Evolutionary conservation across 2,329 filamentous ascomycete genomes (phyloP).

Genomic region (Aschersonia sp.): DNA sequence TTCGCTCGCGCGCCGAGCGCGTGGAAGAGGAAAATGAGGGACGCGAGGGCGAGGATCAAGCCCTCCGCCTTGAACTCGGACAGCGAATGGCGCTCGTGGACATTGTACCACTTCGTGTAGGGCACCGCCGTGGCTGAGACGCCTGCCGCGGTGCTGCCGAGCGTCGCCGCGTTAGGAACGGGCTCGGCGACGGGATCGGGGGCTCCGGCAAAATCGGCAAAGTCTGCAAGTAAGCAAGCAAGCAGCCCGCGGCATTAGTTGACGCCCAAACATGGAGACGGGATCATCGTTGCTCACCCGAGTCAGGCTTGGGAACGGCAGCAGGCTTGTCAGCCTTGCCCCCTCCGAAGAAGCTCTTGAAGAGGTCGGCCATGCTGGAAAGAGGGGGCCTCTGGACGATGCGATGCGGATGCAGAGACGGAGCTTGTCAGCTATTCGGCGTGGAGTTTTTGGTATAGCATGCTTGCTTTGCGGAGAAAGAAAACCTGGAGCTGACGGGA

Average conservation of each 20-base stretch:
- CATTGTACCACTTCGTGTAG: slow-evolving; percentile 91
- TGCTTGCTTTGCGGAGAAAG: no score
- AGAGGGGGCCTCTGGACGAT: slow-evolving; percentile 5
- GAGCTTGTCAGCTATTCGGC: no score
- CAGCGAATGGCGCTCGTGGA: slow-evolving; percentile 78
- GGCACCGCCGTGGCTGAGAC: slow-evolving; percentile 40
- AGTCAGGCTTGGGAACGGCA: slow-evolving; percentile 36
- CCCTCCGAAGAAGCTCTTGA: slow-evolving; percentile 58
- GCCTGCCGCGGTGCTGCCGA: slow-evolving; percentile 26
- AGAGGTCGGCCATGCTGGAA: slow-evolving; percentile 38
- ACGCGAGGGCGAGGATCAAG: slow-evolving; percentile 61
- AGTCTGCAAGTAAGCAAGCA: slow-evolving; percentile 41
- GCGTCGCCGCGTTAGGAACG: slow-evolving; percentile 29
- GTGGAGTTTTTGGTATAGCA: no score
- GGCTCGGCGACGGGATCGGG: slow-evolving; percentile 48
- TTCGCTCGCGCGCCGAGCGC: slow-evolving; percentile 70
- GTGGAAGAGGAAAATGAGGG: slow-evolving; percentile 64
- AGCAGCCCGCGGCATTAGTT: no score
- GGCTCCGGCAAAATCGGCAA: slow-evolving; percentile 80
- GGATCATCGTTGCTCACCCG: slow-evolving; percentile 36
- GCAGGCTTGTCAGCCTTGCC: slow-evolving; percentile 35
- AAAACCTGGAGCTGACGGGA: no score
- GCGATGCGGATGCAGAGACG: background rate
- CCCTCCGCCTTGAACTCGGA: slow-evolving; percentile 82
- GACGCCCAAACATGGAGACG: background rate